Evolutionary conservation across 2,329 filamentous ascomycete genomes (phyloP), one percentile per base, ranked within the genome.

Genomic region (Colletotrichum navitas): DNA sequence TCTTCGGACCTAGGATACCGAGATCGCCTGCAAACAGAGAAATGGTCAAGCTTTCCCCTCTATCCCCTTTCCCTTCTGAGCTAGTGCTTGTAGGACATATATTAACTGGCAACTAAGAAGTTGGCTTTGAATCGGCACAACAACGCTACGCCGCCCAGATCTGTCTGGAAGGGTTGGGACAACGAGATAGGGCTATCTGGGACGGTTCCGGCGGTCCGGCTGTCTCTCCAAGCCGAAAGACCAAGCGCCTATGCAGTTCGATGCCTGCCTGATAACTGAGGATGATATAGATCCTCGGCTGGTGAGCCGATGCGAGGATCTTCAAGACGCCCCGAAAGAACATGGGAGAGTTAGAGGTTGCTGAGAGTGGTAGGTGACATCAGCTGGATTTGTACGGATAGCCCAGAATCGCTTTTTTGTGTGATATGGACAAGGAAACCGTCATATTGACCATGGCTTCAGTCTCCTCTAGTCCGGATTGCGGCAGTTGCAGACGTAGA

Each of bases 241-340:
- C 26, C 67, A 64, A 49, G 69, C 26, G 29, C 21, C 21, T 39
- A 45, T 47, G 65, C 58, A 51, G 29, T 60, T 34, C 59, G 39
- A 72, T 69, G 59, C 66, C 58, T 34, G 66, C 29, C 56, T 66
- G 34, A 68, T 69, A 69, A 41, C 36, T 63, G 36, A 56, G 36
- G 41, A 60, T 69, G 26, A 55, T 72, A 72, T 69, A 69, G 69
- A 72, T 72, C 39, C 59, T 72, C 69, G 69, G 69, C 60, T 47
- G 55, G 47, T 47, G 69, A 72, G 66, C 69, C 65, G 69, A 54
- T 26, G 65, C 58, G 34, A 55, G 41, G 65, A 69, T 69, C 54
- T 49, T 54, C 69, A 72, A 59, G 51, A 58, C 51, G 47, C 34
- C 45, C 29, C 18, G 63, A 45, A 45, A 24, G 60, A 52, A 36